Evolutionary conservation across 495 filamentous ascomycete species (phyloP), one percentile per base, ranked within the genome.

Genomic region (Neurospora sp.): DNA sequence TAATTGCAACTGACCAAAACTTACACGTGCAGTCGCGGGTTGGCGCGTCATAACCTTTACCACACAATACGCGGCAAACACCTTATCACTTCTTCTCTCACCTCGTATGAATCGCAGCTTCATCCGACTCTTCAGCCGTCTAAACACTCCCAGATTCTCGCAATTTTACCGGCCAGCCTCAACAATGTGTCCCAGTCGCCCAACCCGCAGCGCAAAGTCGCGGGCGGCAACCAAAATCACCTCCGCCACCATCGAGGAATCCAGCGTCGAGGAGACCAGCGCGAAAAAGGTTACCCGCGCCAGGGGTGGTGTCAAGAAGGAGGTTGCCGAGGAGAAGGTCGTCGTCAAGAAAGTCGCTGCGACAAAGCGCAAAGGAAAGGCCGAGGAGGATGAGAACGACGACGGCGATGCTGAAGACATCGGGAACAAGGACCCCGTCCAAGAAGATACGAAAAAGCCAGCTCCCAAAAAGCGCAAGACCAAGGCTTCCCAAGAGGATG

Each of bases 381-480:
- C 53, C 40, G 78, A 83, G n/a, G 42, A 18, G 72, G 77, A n/a
- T 3, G 42, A 45, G 18, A n/a, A 44, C 42, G 42, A 45, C 18
- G 42, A 45, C 18, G 69, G 53, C 16, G 76, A 78, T 10, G 75
- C 75, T 35, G 78, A 79, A 39, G 74, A 75, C 42, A 6, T 41
- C 40, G 74, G 77, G 27, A 69, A 75, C 73, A 40, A 39, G 27
- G 61, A 75, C 42, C 68, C 59, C 40, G 72, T 73, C 72, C 71
- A 81, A 41, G 73, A 77, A 22, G 68, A 71, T 61, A 45, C 68
- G 3, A 76, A 78, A 38, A 78, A 83, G 72, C 78, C 81, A 0
- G 71, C 75, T 20, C 68, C 73, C 22, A 86, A 84, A 75, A 87
- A 88, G 74, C 82, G 78, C 70, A 89, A 86, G 76, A 82, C 83